These are phyloP conservation scores for Exserohilum rostratum DNA, from an alignment of 2,329 filamentous ascomycete species.

Conservation along the genomic window DNA sequence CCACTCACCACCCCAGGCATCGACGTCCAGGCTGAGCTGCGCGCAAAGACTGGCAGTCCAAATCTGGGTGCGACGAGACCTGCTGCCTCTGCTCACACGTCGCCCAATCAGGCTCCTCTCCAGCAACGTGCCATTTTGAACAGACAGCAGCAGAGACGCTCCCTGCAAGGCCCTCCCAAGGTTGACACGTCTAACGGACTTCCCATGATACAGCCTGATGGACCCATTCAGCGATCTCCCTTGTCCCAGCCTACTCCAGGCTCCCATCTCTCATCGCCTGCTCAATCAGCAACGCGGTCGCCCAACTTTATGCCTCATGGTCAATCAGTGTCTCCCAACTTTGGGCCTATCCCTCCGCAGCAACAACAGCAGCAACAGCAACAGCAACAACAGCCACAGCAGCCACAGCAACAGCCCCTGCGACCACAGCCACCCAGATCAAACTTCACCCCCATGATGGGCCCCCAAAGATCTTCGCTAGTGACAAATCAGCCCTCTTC, in stretches of 20 bases:
- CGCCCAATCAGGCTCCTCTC: conserved; percentile 66
- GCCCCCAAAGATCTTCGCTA: conserved; percentile 47
- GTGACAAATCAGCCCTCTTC: conserved; percentile 44
- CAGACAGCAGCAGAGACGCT: conserved; percentile 75
- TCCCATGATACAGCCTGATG: conserved; percentile 50
- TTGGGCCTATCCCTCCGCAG: conserved; percentile 58
- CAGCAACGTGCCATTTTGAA: conserved; percentile 83
- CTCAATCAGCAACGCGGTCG: conserved; percentile 62
- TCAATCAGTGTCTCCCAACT: conserved; percentile 66
- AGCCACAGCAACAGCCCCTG: conserved; percentile 48
- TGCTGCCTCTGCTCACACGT: conserved; percentile 60
- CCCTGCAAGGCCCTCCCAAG: conserved; percentile 77
- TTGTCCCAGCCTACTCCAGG: conserved; percentile 82
- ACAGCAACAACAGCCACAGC: conserved; percentile 43
- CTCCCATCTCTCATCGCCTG: conserved; percentile 75
- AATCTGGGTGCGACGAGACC: conserved; percentile 70
- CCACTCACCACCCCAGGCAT: conserved; percentile 67
- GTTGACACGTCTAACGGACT: conserved; percentile 58
- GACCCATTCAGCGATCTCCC: conserved; percentile 63
- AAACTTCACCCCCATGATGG: conserved; percentile 53
- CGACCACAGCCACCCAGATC: conserved; percentile 56
- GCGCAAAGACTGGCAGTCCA: conserved; percentile 88
- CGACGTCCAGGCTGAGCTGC: conserved; percentile 94
- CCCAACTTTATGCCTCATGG: conserved; percentile 65
- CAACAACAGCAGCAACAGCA: conserved; percentile 50